Conservation (phyloP, 2,329 filamentous ascomycete species). For the Diaporthe ampelina region DNA sequence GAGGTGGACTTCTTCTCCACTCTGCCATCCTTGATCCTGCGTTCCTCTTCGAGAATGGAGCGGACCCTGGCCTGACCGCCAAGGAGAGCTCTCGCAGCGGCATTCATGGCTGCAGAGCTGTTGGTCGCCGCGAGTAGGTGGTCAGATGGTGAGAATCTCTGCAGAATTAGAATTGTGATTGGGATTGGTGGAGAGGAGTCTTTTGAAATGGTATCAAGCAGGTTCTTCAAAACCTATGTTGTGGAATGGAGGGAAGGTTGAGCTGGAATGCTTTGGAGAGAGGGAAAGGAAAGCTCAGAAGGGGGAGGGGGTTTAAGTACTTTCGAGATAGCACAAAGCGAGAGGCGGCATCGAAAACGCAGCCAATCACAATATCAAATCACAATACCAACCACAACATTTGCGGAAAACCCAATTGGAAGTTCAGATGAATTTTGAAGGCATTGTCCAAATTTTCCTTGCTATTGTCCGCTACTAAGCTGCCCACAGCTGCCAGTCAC, state of each 20-base stretch:
- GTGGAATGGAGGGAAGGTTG: not conserved
- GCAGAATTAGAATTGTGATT: not conserved
- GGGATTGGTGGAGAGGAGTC: not conserved
- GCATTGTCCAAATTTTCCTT: not conserved
- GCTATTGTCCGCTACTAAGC: not conserved
- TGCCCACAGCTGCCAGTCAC: not conserved
- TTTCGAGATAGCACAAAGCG: not conserved
- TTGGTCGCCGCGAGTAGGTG: not conserved
- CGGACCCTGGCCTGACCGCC: not conserved
- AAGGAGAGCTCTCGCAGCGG: not conserved
- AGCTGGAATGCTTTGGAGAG: not conserved
- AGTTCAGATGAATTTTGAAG: not conserved
- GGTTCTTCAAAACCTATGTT: not conserved
- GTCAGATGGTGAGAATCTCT: not conserved
- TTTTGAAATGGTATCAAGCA: not conserved
- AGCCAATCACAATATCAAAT: slow-evolving; percentile 18
- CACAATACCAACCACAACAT: not conserved
- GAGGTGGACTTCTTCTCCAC: not conserved
- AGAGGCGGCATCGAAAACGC: slow-evolving; percentile 1
- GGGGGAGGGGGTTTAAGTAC: slow-evolving; percentile 3
- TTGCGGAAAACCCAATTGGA: not conserved
- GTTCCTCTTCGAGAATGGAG: not conserved
- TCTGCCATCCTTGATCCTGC: slow-evolving; percentile 25
- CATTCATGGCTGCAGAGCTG: not conserved
- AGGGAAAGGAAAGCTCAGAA: not conserved